Percentiles rank a stretch among this genome's conserved stretches.
phyloP scores from a whole-genome alignment of 306 rosid genomes.

The Cicer judaicum region DNA sequence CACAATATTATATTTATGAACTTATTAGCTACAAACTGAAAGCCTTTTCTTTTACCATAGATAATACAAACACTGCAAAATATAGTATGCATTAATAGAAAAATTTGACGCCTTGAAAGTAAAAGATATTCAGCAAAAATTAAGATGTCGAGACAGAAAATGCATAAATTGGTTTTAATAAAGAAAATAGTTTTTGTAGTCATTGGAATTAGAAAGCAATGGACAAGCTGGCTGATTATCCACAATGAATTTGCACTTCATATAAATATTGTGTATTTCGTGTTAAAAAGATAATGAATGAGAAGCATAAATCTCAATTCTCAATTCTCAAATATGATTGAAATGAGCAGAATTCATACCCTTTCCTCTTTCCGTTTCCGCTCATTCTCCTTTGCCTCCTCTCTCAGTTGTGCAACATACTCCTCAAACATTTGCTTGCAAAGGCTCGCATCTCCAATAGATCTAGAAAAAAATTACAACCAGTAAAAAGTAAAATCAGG shows the following conservation, averaged over 20 bases:
- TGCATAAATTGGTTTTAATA: not conserved
- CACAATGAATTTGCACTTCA: not conserved
- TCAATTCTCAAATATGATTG: slow-evolving; percentile 32
- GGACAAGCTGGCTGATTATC: not conserved
- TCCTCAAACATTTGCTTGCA: slow-evolving; percentile 81
- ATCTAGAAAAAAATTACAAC: slow-evolving; percentile 53
- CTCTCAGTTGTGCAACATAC: slow-evolving; percentile 73
- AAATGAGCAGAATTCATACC: slow-evolving; percentile 56
- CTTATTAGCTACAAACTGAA: slow-evolving; percentile 14
- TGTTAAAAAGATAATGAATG: slow-evolving; percentile 20
- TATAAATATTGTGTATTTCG: not conserved
- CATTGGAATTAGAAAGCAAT: slow-evolving; percentile 27
- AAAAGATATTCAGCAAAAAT: not conserved
- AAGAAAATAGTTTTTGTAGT: not conserved
- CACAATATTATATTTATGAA: slow-evolving; percentile 44
- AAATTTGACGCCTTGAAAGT: not conserved
- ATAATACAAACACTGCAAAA: not conserved
- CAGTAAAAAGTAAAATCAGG: slow-evolving; percentile 42
- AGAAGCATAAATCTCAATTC: slow-evolving; percentile 39
- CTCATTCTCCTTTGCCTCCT: slow-evolving; percentile 78
- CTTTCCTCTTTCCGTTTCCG: slow-evolving; percentile 84
- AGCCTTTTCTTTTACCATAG: slow-evolving; percentile 1
- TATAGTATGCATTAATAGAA: slow-evolving; percentile 2
- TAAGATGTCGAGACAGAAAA: slow-evolving; percentile 11
- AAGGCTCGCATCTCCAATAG: slow-evolving; percentile 71